Conservation (phyloP, 2,329 filamentous ascomycete species). For the Fusarium concolor region DNA sequence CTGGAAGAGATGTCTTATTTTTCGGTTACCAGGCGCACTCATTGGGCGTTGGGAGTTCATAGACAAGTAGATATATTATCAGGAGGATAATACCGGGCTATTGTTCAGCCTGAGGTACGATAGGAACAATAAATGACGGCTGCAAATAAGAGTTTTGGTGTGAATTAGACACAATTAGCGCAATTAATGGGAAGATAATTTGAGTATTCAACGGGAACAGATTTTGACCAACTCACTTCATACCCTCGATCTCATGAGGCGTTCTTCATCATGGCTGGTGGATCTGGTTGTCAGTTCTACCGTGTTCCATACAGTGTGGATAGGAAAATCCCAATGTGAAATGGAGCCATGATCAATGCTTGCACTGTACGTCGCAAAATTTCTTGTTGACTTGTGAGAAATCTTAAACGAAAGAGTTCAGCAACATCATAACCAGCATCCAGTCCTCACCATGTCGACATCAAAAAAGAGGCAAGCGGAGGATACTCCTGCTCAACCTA, state of each 20-base stretch:
- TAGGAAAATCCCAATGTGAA: accelerated
- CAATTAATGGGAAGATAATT: neutral
- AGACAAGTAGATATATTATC: slow-evolving; percentile 5
- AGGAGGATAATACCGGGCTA: slow-evolving; percentile 3
- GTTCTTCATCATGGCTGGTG: slow-evolving; percentile 27
- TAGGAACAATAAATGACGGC: neutral
- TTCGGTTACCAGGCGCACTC: slow-evolving; percentile 8
- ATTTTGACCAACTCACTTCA: neutral
- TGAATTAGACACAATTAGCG: too few species aligned
- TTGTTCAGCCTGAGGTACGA: neutral
- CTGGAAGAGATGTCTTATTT: neutral
- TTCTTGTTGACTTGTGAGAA: slow-evolving; percentile 37
- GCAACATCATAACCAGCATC: slow-evolving; percentile 9
- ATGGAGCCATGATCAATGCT: slow-evolving; percentile 3
- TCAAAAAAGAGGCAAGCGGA: slow-evolving; percentile 69
- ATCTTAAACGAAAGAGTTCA: slow-evolving; percentile 13
- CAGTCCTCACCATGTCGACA: slow-evolving; percentile 53
- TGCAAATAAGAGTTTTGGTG: neutral
- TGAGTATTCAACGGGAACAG: neutral
- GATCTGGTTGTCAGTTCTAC: slow-evolving; percentile 12
- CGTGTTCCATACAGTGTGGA: slow-evolving; percentile 24
- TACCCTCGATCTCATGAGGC: slow-evolving; percentile 16
- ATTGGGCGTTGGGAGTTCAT: slow-evolving; percentile 33
- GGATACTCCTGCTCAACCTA: slow-evolving; percentile 54
- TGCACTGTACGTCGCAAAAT: slow-evolving; percentile 43